A percentile compares a stretch with the other conserved stretches of the same genome.
phyloP scores from a whole-genome alignment of 495 filamentous ascomycete species.

The Aspergillus ellipticus region DNA sequence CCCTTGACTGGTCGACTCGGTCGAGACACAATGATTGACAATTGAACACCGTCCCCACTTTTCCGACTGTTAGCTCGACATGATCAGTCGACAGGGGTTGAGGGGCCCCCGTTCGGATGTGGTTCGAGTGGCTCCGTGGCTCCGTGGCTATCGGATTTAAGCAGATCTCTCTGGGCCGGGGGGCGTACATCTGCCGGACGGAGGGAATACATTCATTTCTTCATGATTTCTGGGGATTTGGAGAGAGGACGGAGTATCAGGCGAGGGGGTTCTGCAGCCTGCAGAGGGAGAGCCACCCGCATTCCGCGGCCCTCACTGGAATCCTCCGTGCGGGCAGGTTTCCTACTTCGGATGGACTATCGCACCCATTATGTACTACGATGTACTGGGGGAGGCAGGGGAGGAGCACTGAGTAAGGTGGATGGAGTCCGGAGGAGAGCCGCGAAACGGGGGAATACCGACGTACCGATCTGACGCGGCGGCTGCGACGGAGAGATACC shows the following conservation, averaged over 20 bases:
- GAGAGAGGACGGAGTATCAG: no score
- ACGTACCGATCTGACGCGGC: not conserved
- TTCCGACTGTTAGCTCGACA: constrained; percentile 15
- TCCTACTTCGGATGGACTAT: no score
- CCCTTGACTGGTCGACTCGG: constrained; percentile 12
- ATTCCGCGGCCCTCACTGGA: no score
- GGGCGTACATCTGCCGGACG: not conserved
- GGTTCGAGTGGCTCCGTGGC: not conserved
- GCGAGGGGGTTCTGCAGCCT: no score
- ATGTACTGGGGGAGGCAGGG: no score
- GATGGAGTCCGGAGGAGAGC: not conserved
- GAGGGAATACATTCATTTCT: no score
- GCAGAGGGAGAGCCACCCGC: no score
- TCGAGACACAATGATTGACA: constrained; percentile 27
- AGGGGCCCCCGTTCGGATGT: not conserved
- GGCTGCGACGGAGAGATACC: not conserved
- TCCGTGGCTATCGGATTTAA: not conserved
- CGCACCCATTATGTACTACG: no score
- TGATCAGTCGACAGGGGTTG: constrained; percentile 15
- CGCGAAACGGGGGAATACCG: not conserved
- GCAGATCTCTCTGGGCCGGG: not conserved
- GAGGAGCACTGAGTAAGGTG: no score
- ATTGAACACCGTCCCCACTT: constrained; percentile 20
- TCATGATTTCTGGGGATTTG: no score
- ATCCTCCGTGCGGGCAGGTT: no score